Conservation (phyloP, 2,329 filamentous ascomycete species). For the Purpureocillium takamizusanense region DNA sequence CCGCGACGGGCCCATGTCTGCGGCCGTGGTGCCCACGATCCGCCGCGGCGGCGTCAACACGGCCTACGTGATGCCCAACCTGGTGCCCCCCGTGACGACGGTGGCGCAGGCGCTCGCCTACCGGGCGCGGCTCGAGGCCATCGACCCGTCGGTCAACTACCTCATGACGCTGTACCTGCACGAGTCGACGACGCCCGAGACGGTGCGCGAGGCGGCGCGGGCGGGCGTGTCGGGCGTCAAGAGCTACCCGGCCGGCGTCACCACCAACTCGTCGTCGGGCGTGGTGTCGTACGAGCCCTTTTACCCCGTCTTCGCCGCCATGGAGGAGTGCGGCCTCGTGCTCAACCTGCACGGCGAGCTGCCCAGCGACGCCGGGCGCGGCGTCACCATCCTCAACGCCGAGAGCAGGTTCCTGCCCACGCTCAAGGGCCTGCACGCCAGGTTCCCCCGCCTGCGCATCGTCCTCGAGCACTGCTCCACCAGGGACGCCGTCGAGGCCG, state of each 20-base stretch:
- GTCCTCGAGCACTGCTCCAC: conserved; percentile 80
- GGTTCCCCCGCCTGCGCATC: conserved; percentile 64
- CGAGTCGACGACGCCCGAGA: conserved; percentile 53
- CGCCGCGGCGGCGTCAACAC: conserved; percentile 57
- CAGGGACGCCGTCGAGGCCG: conserved; percentile 68
- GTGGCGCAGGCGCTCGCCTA: conserved; percentile 58
- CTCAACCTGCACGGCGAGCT: conserved; percentile 91
- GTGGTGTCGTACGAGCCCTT: conserved; percentile 63
- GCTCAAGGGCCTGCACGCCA: conserved; percentile 59
- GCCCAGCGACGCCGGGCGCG: conserved; percentile 38
- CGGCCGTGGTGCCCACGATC: conserved; percentile 40
- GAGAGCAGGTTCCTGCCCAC: conserved; percentile 67
- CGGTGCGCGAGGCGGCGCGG: conserved; percentile 63
- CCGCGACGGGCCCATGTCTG: conserved; percentile 57
- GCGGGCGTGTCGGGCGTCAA: conserved; percentile 67
- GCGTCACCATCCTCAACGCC: conserved; percentile 25
- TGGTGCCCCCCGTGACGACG: conserved; percentile 54
- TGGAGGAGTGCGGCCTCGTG: conserved; percentile 77
- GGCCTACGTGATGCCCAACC: conserved; percentile 55
- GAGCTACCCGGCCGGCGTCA: conserved; percentile 57
- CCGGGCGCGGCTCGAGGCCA: conserved; percentile 46
- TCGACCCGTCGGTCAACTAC: conserved; percentile 55
- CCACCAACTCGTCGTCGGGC: conserved; percentile 59
- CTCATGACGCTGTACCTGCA: conserved; percentile 59
- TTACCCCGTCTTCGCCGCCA: conserved; percentile 75